Conservation (phyloP, 2,329 filamentous ascomycete species). For the Didymellaceae sp. region DNA sequence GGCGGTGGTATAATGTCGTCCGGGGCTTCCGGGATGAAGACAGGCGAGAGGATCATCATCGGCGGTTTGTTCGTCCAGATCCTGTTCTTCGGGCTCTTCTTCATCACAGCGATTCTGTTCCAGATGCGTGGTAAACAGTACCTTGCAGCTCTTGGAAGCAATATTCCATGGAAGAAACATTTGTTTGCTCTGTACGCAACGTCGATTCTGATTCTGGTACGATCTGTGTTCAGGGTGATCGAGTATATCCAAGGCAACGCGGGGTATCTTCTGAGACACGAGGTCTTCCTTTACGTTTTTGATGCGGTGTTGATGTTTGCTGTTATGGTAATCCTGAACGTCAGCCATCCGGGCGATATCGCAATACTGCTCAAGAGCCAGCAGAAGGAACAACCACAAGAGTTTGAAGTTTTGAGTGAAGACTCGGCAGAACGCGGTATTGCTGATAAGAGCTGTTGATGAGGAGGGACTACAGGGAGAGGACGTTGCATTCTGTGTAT, state of each 20-base stretch:
- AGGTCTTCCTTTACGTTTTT: conserved; percentile 55
- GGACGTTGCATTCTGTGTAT: neutral
- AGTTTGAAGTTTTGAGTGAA: neutral
- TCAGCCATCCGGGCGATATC: conserved; percentile 44
- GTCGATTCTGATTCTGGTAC: conserved; percentile 56
- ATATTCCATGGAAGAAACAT: conserved; percentile 40
- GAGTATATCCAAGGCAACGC: conserved; percentile 57
- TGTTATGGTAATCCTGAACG: conserved; percentile 51
- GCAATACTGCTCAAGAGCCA: conserved; percentile 11
- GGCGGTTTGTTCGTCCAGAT: conserved; percentile 57
- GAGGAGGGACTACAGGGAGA: neutral
- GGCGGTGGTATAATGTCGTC: conserved; percentile 49
- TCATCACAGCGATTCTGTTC: conserved; percentile 31
- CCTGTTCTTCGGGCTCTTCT: conserved; percentile 57
- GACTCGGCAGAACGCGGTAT: conserved; percentile 3
- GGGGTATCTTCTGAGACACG: conserved; percentile 53
- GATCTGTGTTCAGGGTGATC: conserved; percentile 57
- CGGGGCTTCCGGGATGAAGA: conserved; percentile 34
- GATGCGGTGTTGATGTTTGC: conserved; percentile 54
- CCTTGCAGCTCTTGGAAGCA: neutral
- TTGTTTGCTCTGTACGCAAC: conserved; percentile 54
- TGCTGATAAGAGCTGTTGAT: neutral
- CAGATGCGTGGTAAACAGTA: conserved; percentile 13
- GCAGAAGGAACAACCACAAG: conserved; percentile 1
- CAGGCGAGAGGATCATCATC: conserved; percentile 54